These are phyloP conservation scores for Nicotiana knightiana DNA, from an alignment of 257 asterid species.

Conservation along the genomic window DNA sequence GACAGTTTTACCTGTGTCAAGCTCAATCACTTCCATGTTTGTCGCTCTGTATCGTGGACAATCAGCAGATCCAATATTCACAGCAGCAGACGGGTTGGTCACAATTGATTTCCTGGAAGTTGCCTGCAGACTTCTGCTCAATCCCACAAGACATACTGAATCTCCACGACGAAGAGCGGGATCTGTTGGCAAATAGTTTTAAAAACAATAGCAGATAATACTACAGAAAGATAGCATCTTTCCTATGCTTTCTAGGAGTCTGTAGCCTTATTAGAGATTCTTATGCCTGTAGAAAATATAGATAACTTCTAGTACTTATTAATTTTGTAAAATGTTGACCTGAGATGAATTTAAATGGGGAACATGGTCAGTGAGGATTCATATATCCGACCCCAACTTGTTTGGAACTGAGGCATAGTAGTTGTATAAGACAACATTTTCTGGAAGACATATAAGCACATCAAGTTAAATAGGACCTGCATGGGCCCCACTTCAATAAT, in stretches of 20 bases:
- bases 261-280: too few species aligned
- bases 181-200: constrained; percentile 36
- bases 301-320: too few species aligned
- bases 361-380: too few species aligned
- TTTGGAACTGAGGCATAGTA: too few species aligned
- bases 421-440: background rate
- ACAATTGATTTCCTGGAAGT: constrained; percentile 91
- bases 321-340: too few species aligned
- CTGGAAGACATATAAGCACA: background rate
- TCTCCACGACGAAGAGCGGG: constrained; percentile 95
- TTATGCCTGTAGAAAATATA: too few species aligned
- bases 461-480: background rate
- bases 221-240: too few species aligned
- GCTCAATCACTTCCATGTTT: constrained; percentile 97
- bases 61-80: constrained; percentile 87
- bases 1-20: constrained; percentile 69
- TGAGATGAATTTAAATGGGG: too few species aligned
- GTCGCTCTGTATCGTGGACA: constrained; percentile 95
- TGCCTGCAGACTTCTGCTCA: constrained; percentile 91
- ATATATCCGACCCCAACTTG: too few species aligned
- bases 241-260: too few species aligned
- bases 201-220: too few species aligned
- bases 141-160: constrained; percentile 91
- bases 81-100: constrained; percentile 90
- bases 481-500: background rate